These are phyloP conservation scores for Cystobasidium sp. DNA, from an alignment of 1,284 basidiomycete genomes.

Conservation along the genomic window DNA sequence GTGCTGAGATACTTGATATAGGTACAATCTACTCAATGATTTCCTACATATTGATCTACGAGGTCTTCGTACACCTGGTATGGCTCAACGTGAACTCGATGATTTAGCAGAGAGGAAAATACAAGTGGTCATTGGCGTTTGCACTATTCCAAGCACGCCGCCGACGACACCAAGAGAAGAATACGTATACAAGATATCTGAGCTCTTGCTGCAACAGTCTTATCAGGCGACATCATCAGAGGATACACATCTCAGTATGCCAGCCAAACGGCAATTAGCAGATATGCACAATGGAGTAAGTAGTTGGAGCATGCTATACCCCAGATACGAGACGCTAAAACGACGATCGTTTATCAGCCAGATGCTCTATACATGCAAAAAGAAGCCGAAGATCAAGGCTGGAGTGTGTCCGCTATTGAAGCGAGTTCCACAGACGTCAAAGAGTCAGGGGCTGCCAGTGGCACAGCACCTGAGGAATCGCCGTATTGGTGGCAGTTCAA, in stretches of 20 bases:
- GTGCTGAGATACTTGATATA: background rate
- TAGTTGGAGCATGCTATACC: background rate
- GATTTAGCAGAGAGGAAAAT: slow-evolving; percentile 18
- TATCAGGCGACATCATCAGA: background rate
- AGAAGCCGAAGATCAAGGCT: background rate
- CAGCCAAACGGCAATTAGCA: slow-evolving; percentile 15
- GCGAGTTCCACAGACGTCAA: too few relatives aligned
- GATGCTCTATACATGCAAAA: slow-evolving; percentile 1
- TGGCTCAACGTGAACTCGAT: slow-evolving; percentile 37
- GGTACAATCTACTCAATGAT: slow-evolving; percentile 31
- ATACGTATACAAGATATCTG: slow-evolving; percentile 30
- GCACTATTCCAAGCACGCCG: slow-evolving; percentile 17
- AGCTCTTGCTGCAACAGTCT: slow-evolving; percentile 10
- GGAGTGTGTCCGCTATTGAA: background rate
- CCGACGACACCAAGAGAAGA: slow-evolving; percentile 25
- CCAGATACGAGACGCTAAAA: background rate
- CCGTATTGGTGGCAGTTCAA: slow-evolving; percentile 22
- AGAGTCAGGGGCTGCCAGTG: background rate
- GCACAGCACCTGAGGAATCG: background rate
- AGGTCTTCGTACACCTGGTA: slow-evolving; percentile 26
- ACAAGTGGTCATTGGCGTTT: slow-evolving; percentile 17
- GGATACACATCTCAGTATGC: background rate
- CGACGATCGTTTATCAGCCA: background rate
- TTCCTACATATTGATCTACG: slow-evolving; percentile 6
- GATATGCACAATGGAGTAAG: slow-evolving; percentile 21